Evolutionary conservation across 225 moss, liverwort and hornwort species (phyloP), one percentile per base, ranked within the genome.

Genomic region (Pleurozium schreberi): DNA sequence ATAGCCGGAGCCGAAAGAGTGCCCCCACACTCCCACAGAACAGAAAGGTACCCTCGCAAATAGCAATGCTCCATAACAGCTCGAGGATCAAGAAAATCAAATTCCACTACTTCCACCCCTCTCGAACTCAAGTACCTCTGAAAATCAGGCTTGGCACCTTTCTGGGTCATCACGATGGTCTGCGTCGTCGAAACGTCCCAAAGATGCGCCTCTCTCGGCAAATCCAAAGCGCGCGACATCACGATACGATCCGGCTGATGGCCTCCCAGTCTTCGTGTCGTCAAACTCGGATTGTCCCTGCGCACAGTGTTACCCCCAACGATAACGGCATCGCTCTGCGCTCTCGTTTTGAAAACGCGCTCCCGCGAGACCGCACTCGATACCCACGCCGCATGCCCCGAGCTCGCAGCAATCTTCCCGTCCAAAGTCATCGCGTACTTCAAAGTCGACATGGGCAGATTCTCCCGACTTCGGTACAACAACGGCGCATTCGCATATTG

Each of bases 381-480:
- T 60, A 98, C 98, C 98, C 98, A 98, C 21, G 97, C 93, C 59
- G 98, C 95, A 90, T 98, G 97, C 43, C 97, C 97, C 66, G 92
- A 95, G 83, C 96, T 98, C 63, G 98, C 96, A 38, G 98, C 98
- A 89, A 98, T 97, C 89, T 98, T 98, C 89, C 98, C 98, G 84
- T 98, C 98, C 74, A 98, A 92, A 33, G 98, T 98, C 98, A 98
- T 98, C 70, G 98, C 98, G 84, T 96, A 98, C 94, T 98, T 98
- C 79, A 97, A 89, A 34, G 96, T 95, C 19, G 96, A 97, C 93
- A 95, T 96, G 33, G 98, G 98, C 76, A 97, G 75, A 55, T 91
- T 88, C 36, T 95, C 91, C 34, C 85, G 88, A 57, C 92, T 92
- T 91, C 96, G 91, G 84, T 95, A 98, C 84, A 98, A 82, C 75